These are phyloP conservation scores for Hansenula sp. DNA, from an alignment of 1,139 yeast genomes.

Conservation along the genomic window DNA sequence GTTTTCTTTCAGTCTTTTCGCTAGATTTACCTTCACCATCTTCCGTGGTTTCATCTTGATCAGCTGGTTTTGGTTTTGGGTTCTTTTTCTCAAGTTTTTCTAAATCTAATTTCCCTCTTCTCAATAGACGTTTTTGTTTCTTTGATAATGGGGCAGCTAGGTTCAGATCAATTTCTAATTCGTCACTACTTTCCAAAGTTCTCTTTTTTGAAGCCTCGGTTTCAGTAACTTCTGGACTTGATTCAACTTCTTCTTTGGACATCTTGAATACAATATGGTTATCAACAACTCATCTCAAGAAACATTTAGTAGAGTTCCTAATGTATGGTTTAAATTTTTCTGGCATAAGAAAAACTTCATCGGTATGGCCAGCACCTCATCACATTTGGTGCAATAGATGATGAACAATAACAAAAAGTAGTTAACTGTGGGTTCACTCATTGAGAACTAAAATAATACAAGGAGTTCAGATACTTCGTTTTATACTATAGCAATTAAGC, in stretches of 20 bases:
- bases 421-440: no score
- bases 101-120: constrained; percentile 63
- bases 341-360: not conserved
- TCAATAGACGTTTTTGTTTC: constrained; percentile 83
- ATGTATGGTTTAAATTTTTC: no score
- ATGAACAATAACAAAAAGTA: no score
- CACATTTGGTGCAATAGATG: no score
- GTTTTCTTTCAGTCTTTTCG: constrained; percentile 10
- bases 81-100: constrained; percentile 43
- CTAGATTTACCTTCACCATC: constrained; percentile 5
- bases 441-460: no score
- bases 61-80: constrained; percentile 17
- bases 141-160: constrained; percentile 84
- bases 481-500: no score
- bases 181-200: constrained; percentile 40
- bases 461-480: no score
- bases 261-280: not conserved
- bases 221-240: constrained; percentile 3
- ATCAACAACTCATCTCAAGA: no score
- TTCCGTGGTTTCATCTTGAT: constrained; percentile 7
- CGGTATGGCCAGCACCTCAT: constrained; percentile 1
- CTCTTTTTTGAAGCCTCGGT: constrained; percentile 25
- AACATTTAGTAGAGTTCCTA: no score
- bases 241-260: not conserved
- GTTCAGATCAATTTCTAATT: constrained; percentile 75